Percentiles rank a stretch among this genome's conserved stretches.
Conservation (phyloP, 495 filamentous ascomycete genomes). For the Baudoinia panamericana region DNA sequence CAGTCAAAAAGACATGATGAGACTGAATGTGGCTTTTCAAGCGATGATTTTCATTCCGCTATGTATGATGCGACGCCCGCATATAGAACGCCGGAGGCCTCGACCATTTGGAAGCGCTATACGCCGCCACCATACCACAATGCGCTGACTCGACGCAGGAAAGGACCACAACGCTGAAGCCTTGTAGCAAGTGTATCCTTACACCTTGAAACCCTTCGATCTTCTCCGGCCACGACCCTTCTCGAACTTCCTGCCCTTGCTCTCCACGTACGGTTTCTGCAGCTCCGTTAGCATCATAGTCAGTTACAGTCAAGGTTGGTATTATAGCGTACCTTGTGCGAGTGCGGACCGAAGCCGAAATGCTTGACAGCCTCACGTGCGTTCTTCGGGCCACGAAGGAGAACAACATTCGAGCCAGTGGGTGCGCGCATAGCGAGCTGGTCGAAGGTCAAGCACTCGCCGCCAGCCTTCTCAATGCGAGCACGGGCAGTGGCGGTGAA, state of each 20-base stretch:
- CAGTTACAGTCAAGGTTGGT: too few relatives aligned
- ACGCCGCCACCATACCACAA: too few relatives aligned
- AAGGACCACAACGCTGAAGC: too few relatives aligned
- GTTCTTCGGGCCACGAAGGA: slow-evolving; percentile 95
- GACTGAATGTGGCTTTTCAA: too few relatives aligned
- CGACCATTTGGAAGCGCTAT: too few relatives aligned
- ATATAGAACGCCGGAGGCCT: too few relatives aligned
- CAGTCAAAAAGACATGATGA: too few relatives aligned
- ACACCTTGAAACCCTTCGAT: slow-evolving; percentile 98
- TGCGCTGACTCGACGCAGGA: too few relatives aligned
- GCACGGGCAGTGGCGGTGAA: slow-evolving; percentile 94
- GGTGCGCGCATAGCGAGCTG: slow-evolving; percentile 88
- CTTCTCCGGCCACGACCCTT: slow-evolving; percentile 91
- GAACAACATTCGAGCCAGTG: slow-evolving; percentile 85
- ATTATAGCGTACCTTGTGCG: slow-evolving; percentile 68
- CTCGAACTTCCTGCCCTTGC: slow-evolving; percentile 99
- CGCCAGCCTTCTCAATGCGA: slow-evolving; percentile 80
- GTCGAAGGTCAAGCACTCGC: slow-evolving; percentile 87
- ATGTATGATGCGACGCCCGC: too few relatives aligned
- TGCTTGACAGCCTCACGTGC: slow-evolving; percentile 94
- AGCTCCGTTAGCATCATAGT: slow-evolving; percentile 25
- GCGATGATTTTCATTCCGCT: too few relatives aligned
- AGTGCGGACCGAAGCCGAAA: slow-evolving; percentile 95
- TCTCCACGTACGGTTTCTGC: slow-evolving; percentile 87
- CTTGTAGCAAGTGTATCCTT: too few relatives aligned